Conservation (phyloP, 352 stramenopile species). For the Phytophthora tentaculata region DNA sequence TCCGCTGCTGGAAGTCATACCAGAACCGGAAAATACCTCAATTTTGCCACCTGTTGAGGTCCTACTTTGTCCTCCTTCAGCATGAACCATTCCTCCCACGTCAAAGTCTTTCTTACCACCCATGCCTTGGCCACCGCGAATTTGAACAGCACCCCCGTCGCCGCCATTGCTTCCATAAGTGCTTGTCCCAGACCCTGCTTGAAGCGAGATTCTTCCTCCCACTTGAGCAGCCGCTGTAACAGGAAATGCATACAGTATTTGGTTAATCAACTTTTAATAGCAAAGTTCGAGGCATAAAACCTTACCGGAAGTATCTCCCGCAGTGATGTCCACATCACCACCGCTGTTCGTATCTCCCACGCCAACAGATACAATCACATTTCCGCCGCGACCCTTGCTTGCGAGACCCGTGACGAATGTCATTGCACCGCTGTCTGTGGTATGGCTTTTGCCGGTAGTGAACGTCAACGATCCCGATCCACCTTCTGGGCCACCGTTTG, state of each 20-base stretch:
- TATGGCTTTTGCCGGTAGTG: slow-evolving; percentile 25
- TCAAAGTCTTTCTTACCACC: slow-evolving; percentile 50
- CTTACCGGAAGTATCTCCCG: slow-evolving; percentile 70
- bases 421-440: slow-evolving; percentile 35
- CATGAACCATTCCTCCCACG: slow-evolving; percentile 59
- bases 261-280: background rate
- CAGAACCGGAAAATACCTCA: slow-evolving; percentile 60
- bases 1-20: slow-evolving; percentile 60
- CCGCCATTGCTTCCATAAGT: slow-evolving; percentile 56
- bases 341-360: slow-evolving; percentile 35
- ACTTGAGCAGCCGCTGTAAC: slow-evolving; percentile 39
- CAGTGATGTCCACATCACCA: slow-evolving; percentile 58
- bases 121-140: slow-evolving; percentile 64
- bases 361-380: slow-evolving; percentile 30
- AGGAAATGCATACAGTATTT: slow-evolving; percentile 17
- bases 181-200: slow-evolving; percentile 62
- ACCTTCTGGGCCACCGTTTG: slow-evolving; percentile 54
- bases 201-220: slow-evolving; percentile 57
- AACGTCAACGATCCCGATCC: slow-evolving; percentile 53
- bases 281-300: slow-evolving; percentile 2
- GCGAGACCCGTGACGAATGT: slow-evolving; percentile 32
- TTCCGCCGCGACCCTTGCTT: slow-evolving; percentile 35
- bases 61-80: slow-evolving; percentile 62
- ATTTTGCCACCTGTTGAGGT: slow-evolving; percentile 68
- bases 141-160: slow-evolving; percentile 59